A percentile compares a stretch with the other conserved stretches of the same genome.
Conservation (phyloP, 805 yeast genomes). For the Metschnikowia aberdeeniae region DNA sequence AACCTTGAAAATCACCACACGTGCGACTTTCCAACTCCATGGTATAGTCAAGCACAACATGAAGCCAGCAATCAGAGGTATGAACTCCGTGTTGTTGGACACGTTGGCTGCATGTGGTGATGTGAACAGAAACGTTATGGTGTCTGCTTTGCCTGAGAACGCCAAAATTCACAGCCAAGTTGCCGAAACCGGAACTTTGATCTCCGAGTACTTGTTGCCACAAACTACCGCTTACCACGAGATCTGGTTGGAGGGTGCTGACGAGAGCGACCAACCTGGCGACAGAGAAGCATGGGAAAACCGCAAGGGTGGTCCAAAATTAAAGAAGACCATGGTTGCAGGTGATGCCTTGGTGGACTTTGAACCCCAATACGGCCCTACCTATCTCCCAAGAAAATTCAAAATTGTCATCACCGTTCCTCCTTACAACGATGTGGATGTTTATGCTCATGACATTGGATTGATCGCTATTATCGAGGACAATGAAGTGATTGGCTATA, state of each 20-base stretch:
- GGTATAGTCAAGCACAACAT: slow-evolving; percentile 88
- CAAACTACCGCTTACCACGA: slow-evolving; percentile 94
- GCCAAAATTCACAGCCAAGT: slow-evolving; percentile 78
- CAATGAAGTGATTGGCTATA: slow-evolving; percentile 69
- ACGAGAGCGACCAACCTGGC: slow-evolving; percentile 63
- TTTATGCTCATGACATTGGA: slow-evolving; percentile 93
- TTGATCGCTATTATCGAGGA: slow-evolving; percentile 78
- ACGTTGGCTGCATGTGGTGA: slow-evolving; percentile 98
- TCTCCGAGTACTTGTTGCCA: slow-evolving; percentile 84
- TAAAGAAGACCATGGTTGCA: slow-evolving; percentile 78
- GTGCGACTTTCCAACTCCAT: slow-evolving; percentile 95
- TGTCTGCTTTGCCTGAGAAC: slow-evolving; percentile 83
- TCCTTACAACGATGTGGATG: slow-evolving; percentile 95
- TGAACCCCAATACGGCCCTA: slow-evolving; percentile 85
- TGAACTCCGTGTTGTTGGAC: slow-evolving; percentile 86
- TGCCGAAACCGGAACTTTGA: slow-evolving; percentile 53
- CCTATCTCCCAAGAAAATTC: slow-evolving; percentile 92
- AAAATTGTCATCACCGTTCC: slow-evolving; percentile 93
- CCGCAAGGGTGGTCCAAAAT: slow-evolving; percentile 71
- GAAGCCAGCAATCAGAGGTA: slow-evolving; percentile 87
- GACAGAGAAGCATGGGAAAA: slow-evolving; percentile 60
- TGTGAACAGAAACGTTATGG: slow-evolving; percentile 93
- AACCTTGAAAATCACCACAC: slow-evolving; percentile 88
- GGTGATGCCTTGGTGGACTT: slow-evolving; percentile 77
- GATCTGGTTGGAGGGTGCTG: slow-evolving; percentile 89